Evolutionary conservation across 352 stramenopile genomes (phyloP).

Genomic region (Elongisporangium senticosum): DNA sequence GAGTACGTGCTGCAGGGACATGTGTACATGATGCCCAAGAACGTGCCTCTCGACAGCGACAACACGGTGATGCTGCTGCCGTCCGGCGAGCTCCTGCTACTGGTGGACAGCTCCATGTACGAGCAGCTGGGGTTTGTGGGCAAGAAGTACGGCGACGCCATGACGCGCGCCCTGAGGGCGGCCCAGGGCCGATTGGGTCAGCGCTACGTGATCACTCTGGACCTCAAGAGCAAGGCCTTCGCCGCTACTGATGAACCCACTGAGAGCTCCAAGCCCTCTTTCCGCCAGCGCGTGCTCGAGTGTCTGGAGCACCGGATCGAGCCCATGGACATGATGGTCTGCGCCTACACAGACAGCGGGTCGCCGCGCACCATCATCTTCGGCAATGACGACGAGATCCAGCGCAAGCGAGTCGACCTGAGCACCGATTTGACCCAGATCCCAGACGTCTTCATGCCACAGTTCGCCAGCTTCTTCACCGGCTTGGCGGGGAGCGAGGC

Average conservation of each 20-base stretch:
- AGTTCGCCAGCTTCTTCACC: slow-evolving; percentile 38
- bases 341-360: slow-evolving; percentile 62
- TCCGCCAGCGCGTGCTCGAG: slow-evolving; percentile 33
- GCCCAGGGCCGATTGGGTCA: slow-evolving; percentile 22
- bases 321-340: slow-evolving; percentile 68
- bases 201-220: slow-evolving; percentile 54
- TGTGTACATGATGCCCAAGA: slow-evolving; percentile 77
- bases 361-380: slow-evolving; percentile 62
- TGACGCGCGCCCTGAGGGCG: slow-evolving; percentile 15
- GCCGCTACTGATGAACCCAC: slow-evolving; percentile 8
- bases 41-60: slow-evolving; percentile 50
- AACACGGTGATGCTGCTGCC: slow-evolving; percentile 65
- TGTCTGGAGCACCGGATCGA: slow-evolving; percentile 45
- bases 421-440: slow-evolving; percentile 38
- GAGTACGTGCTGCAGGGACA: slow-evolving; percentile 49
- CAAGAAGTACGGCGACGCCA: slow-evolving; percentile 42
- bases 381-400: slow-evolving; percentile 53
- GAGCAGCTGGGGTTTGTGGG: slow-evolving; percentile 66
- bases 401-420: slow-evolving; percentile 57
- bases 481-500: neutral
- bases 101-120: slow-evolving; percentile 63
- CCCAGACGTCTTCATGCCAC: slow-evolving; percentile 45
- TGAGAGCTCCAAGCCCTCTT: neutral
- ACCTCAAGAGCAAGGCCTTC: slow-evolving; percentile 51
- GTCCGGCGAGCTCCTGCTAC: slow-evolving; percentile 58